Percentiles rank a stretch among this genome's conserved stretches.
phyloP scores from a whole-genome alignment of 805 yeast species.

The Ogataea ramenticola region DNA sequence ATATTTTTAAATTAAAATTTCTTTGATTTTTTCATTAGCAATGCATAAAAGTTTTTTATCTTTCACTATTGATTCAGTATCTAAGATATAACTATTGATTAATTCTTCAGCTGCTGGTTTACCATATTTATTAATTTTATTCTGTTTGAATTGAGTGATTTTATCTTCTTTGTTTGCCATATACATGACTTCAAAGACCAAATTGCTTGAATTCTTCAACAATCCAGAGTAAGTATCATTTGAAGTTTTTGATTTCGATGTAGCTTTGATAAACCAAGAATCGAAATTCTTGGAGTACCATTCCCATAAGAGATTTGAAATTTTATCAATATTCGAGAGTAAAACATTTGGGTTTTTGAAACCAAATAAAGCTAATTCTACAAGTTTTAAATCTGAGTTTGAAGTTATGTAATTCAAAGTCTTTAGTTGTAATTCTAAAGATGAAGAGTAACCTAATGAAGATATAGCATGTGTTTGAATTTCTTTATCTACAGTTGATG shows the following conservation, averaged over 20 bases:
- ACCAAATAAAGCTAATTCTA: slow-evolving; percentile 56
- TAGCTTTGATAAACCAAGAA: slow-evolving; percentile 41
- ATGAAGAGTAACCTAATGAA: slow-evolving; percentile 43
- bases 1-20: no score
- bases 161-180: slow-evolving; percentile 11
- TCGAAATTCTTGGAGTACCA: slow-evolving; percentile 53
- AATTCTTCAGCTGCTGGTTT: background rate
- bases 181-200: slow-evolving; percentile 28
- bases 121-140: slow-evolving; percentile 11
- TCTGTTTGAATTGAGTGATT: slow-evolving; percentile 12
- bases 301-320: slow-evolving; percentile 33
- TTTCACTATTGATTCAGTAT: background rate
- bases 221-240: slow-evolving; percentile 28
- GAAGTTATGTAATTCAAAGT: slow-evolving; percentile 50
- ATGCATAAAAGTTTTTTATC: background rate
- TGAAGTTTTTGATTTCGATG: slow-evolving; percentile 34
- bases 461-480: slow-evolving; percentile 51
- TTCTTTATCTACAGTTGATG: slow-evolving; percentile 17
- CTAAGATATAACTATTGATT: background rate
- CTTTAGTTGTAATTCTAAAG: slow-evolving; percentile 40
- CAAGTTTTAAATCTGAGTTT: slow-evolving; percentile 46
- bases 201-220: slow-evolving; percentile 35
- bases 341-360: slow-evolving; percentile 29
- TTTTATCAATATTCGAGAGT: slow-evolving; percentile 1
- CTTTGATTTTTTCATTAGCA: background rate